These are phyloP conservation scores for Ceratobasidium sp. DNA, from an alignment of 1,284 basidiomycete species.

Conservation along the genomic window DNA sequence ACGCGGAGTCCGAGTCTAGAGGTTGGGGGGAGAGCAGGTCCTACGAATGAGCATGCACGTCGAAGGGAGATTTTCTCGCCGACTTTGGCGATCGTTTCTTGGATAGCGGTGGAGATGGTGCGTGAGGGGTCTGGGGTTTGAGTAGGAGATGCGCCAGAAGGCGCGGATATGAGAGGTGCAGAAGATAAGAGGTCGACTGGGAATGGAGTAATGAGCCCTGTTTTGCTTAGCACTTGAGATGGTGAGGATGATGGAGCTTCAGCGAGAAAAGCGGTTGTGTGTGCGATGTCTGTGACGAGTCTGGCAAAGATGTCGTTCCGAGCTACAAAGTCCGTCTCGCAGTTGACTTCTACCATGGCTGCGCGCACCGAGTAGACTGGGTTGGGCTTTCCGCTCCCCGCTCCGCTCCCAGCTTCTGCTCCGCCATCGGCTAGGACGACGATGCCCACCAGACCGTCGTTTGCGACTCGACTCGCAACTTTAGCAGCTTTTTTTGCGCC, in stretches of 20 bases:
- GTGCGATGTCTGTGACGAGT: constrained; percentile 83
- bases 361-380: constrained; percentile 66
- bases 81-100: constrained; percentile 82
- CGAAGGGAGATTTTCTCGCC: constrained; percentile 90
- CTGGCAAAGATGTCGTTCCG: constrained; percentile 85
- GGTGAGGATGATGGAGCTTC: constrained; percentile 58
- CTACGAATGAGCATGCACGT: constrained; percentile 77
- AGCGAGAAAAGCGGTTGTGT: constrained; percentile 84
- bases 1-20: constrained; percentile 67
- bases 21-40: constrained; percentile 61
- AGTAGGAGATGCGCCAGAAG: constrained; percentile 43
- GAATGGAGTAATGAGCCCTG: constrained; percentile 57
- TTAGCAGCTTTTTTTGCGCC: constrained; percentile 87
- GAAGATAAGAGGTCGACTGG: constrained; percentile 67
- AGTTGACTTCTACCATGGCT: constrained; percentile 91
- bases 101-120: constrained; percentile 81
- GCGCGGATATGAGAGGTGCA: constrained; percentile 70
- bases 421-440: constrained; percentile 73
- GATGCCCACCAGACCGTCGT: constrained; percentile 82
- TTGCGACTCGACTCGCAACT: constrained; percentile 75
- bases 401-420: constrained; percentile 52
- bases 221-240: constrained; percentile 46
- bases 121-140: constrained; percentile 50
- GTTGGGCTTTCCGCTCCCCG: constrained; percentile 51
- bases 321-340: constrained; percentile 97